Evolutionary conservation across 2,329 filamentous ascomycete genomes (phyloP), one percentile per base, ranked within the genome.

Genomic region (Epichloe scottii): DNA sequence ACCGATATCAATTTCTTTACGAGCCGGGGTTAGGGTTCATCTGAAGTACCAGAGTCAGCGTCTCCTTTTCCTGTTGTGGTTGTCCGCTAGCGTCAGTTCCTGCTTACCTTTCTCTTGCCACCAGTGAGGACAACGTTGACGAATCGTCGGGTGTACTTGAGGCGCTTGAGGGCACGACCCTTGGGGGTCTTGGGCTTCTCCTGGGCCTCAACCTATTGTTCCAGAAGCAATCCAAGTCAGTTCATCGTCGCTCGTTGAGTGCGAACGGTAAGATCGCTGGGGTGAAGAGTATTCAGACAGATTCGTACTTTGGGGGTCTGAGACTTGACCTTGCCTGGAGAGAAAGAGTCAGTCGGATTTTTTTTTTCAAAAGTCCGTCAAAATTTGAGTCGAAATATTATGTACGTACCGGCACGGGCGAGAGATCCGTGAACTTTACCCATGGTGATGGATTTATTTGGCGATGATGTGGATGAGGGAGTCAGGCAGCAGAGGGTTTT

Each of bases 101-200:
- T 37, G 19, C 76, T 68, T 73, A 93, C 89, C 89, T 96, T 96
- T 75, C 91, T 82, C 90, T 97, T 97, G 78, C 91, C 91, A 74
- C 89, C 90, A 61, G 90, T 94, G 76, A 95, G 81, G 68, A 88
- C 93, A 70, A 97, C 89, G 77, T 97, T 96, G 64, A 97, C 90
- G 79, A 97, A 97, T 68, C 91, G 89, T 72, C 91, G 87, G 65
- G 89, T 95, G 83, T 96, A 96, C 73, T 82, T 84, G 72, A 94
- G 84, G 69, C 91, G 84, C 89, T 97, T 97, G 78, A 93, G 89
- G 64, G 91, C 91, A 70, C 91, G 89, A 70, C 91, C 91, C 84
- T 96, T 96, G 71, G 91, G 89, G 65, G 77, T 81, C 87, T 97
- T 96, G 77, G 87, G 79, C 85, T 95, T 95, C 85, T 96, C 90